Evolutionary conservation across 257 asterid genomes (phyloP), one percentile per base, ranked within the genome.

Genomic region (Fraxinus quadrangulata): DNA sequence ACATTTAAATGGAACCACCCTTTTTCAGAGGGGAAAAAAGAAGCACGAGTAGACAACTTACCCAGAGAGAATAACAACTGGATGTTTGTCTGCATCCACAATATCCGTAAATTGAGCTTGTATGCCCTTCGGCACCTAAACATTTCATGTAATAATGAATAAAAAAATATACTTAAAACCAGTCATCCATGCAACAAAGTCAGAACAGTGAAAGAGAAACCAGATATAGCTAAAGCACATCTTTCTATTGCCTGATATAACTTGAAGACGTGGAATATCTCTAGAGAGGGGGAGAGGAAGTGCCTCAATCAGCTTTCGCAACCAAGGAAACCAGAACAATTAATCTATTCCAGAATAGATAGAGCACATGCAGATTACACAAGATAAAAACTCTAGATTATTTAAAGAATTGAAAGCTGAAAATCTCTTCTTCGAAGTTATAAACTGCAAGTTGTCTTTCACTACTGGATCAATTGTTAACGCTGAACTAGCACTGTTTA

Each of bases 21-120:
- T 16, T 39, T 26, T 23, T 61, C 7, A 14, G 51, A 45, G 51
- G 51, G 5, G 5, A 13, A 45, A 14, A 37, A 66, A 23, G 79
- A 78, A 69, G 72, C 65, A 78, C 70, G 67, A 72, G 70, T 12
- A 68, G 73, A 78, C 77, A 78, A 68, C 81, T 79, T 87, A 93
- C 99, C 98, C 85, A 80, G 89, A 93, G 66, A 95, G 96, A 69
- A 86, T 72, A 77, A 88, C 87, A 84, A 95, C 92, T 24, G 99
- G 99, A 89, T 95, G 98, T 78, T 92, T 85, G 83, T 89, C 98
- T 71, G 85, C 83, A 80, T 91, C 96, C 90, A 82, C 72, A 70
- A 86, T 63, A 63, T 90, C 85, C 78, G 79, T 68, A 81, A 84
- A 90, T 72, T 81, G 88, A 75, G 85, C 84, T 81, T 89, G 88